phyloP scores from a whole-genome alignment of 345 rosid genomes.

The Eucalyptus curtisii region DNA sequence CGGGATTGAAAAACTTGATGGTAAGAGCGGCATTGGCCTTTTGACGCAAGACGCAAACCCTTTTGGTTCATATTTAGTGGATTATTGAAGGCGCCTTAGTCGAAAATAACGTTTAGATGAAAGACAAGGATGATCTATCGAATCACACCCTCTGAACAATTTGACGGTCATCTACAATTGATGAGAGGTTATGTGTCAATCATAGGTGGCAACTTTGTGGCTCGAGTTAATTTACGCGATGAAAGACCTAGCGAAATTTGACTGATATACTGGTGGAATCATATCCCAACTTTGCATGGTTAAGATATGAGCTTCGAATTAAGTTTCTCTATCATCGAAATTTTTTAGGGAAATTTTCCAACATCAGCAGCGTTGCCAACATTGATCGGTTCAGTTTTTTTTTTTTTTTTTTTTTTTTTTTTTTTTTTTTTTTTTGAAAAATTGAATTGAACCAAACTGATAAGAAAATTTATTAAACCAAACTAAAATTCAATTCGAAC shows the following conservation, averaged over 20 bases:
- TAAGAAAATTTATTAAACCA: too few species aligned
- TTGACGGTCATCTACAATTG: neutral
- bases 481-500: accelerated
- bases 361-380: accelerated
- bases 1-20: neutral
- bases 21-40: neutral
- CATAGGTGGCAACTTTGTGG: neutral
- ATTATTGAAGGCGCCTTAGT: neutral
- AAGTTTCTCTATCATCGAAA: neutral
- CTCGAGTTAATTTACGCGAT: neutral
- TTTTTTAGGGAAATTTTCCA: neutral
- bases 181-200: neutral
- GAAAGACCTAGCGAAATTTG: neutral
- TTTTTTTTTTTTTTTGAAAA: too few species aligned
- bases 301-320: neutral
- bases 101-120: neutral
- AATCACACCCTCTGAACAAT: neutral
- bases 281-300: neutral
- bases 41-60: neutral
- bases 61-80: neutral
- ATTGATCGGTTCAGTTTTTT: accelerated
- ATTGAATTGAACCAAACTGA: too few species aligned
- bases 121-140: neutral
- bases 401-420: too few species aligned
- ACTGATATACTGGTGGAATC: neutral